A percentile compares a stretch with the other conserved stretches of the same genome.
phyloP scores from a whole-genome alignment of 2,329 filamentous ascomycete species.

The Cadophora gregata region DNA sequence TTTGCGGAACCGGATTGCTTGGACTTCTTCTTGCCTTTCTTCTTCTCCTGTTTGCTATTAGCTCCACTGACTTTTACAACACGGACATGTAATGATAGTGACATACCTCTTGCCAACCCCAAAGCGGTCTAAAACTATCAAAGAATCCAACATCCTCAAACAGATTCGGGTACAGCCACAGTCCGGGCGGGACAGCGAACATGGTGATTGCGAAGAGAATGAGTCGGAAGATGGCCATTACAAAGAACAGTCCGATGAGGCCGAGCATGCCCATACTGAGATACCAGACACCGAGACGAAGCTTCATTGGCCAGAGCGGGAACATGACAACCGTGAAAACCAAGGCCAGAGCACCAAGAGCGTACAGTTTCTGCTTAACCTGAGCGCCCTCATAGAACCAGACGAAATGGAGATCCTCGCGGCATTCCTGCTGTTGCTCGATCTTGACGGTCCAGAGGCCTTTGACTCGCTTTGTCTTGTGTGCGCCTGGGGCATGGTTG shows the following conservation, averaged over 20 bases:
- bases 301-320: conserved; percentile 90
- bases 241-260: conserved; percentile 90
- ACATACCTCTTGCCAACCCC: conserved; percentile 96
- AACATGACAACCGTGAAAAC: conserved; percentile 94
- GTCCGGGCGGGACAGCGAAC: conserved; percentile 80
- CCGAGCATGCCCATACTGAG: conserved; percentile 92
- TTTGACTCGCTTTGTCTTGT: conserved; percentile 88
- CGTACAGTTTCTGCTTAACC: conserved; percentile 92
- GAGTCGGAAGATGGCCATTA: conserved; percentile 95
- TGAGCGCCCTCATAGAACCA: conserved; percentile 97
- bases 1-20: conserved; percentile 42
- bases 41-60: conserved; percentile 41
- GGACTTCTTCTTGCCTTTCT: conserved; percentile 47
- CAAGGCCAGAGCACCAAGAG: conserved; percentile 77
- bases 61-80: no score
- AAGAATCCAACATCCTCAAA: conserved; percentile 99
- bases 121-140: conserved; percentile 93
- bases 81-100: not conserved
- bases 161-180: conserved; percentile 98
- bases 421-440: conserved; percentile 91
- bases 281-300: conserved; percentile 96
- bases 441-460: conserved; percentile 96
- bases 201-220: conserved; percentile 95
- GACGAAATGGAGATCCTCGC: conserved; percentile 89
- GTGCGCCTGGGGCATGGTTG: conserved; percentile 64